Evolutionary conservation across 768 basidiomycete species (phyloP), one percentile per base, ranked within the genome.

Genomic region (Lyophyllum shimeji): DNA sequence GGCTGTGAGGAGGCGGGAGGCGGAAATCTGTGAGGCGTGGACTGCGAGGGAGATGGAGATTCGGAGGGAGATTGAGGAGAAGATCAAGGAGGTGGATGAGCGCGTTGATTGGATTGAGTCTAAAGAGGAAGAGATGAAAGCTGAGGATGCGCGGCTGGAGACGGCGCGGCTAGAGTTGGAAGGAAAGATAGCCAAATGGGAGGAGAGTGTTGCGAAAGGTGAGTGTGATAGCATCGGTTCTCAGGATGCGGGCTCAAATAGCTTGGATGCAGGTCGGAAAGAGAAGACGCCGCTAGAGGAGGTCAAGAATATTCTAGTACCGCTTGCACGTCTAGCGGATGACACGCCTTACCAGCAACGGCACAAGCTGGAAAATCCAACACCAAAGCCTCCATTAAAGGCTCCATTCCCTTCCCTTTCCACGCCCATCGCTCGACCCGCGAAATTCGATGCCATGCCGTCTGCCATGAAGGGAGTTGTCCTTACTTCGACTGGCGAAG

Each of bases 401-500:
- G 59, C 45, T 12, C 40, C 40, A 17, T 59, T 69, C 55, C 71
- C 65, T 39, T 64, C 70, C 9, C 73, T 85, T 53, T 78, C 81
- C 45, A 88, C 87, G 2, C 87, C 88, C 0, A 69, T 80, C 13
- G 74, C 68, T 25, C 78, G 81, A 27, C 58, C 71, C 6, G 61
- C 67, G 11, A 66, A 65, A 50, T 58, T 66, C 25, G 75, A 76
- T 11, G 67, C 60, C 21, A 66, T 74, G 29, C 76, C 75, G 1
- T 83, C 82, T 3, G 85, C 85, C 1, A 87, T 87, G 85, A 86
- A 86, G 65, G 85, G 92, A 2, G 88, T 94, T 37, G 78, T 94
- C 27, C 76, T 93, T 34, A 92, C 92, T 0, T 75, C 85, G 7
- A 92, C 92, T 0, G 91, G 92, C 7, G 85, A 92, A 65, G 74